These are phyloP conservation scores for Globisporangium solare DNA, from an alignment of 352 stramenopile species.

Conservation along the genomic window DNA sequence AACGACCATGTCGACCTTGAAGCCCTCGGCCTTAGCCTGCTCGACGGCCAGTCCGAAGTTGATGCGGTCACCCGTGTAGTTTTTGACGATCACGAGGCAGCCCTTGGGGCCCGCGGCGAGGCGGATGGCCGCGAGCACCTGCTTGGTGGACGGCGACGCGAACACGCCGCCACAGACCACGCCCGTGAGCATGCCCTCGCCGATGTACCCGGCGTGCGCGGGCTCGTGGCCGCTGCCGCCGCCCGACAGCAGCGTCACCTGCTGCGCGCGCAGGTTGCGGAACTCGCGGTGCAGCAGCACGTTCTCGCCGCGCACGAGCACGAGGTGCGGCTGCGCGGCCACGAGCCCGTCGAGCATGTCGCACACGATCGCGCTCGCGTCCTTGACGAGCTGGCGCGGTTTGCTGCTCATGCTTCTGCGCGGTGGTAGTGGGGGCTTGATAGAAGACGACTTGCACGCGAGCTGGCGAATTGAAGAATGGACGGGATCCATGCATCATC, in stretches of 20 bases:
- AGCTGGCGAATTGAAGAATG: neutral
- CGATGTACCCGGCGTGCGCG: slow-evolving; percentile 95
- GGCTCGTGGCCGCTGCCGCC: slow-evolving; percentile 92
- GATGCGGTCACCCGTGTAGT: slow-evolving; percentile 98
- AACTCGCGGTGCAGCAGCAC: slow-evolving; percentile 78
- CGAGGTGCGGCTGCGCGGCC: slow-evolving; percentile 55
- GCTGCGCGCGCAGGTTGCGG: slow-evolving; percentile 44
- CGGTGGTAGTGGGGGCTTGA: neutral
- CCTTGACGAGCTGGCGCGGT: slow-evolving; percentile 40
- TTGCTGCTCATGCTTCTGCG: slow-evolving; percentile 3
- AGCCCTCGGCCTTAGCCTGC: slow-evolving; percentile 90
- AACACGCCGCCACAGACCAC: slow-evolving; percentile 97
- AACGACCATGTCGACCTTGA: slow-evolving; percentile 93
- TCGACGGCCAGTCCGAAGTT: slow-evolving; percentile 99
- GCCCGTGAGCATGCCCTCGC: slow-evolving; percentile 94
- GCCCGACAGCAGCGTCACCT: slow-evolving; percentile 77
- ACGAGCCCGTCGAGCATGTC: slow-evolving; percentile 80
- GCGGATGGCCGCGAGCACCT: slow-evolving; percentile 95
- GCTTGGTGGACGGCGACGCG: slow-evolving; percentile 90
- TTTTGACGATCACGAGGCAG: slow-evolving; percentile 97
- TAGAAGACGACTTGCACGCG: neutral
- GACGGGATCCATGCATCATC: no score
- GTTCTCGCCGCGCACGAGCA: slow-evolving; percentile 52
- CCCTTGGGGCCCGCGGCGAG: slow-evolving; percentile 73
- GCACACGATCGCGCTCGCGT: slow-evolving; percentile 48